Evolutionary conservation across 345 rosid genomes (phyloP).

Genomic region (Ailanthus altissimus): DNA sequence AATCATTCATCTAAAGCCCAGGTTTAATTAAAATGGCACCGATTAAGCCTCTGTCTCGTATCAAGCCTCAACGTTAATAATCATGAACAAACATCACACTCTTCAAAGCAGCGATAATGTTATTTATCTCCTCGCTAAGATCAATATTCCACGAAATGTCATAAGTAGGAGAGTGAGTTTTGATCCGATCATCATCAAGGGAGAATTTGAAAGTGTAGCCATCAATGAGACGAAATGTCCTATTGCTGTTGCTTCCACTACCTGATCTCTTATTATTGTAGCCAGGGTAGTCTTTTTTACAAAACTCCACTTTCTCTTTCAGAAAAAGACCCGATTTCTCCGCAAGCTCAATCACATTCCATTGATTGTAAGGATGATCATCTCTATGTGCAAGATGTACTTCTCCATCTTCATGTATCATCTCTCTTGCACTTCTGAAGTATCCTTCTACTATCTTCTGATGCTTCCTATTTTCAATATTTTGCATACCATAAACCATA

Average conservation of each 20-base stretch:
- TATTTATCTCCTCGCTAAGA: no score
- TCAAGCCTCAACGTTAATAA: no score
- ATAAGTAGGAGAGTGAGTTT: no score
- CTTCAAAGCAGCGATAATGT: no score
- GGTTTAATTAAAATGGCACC: no score
- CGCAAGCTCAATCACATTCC: slow-evolving; percentile 4
- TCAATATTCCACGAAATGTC: no score
- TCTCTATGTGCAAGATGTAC: slow-evolving; percentile 11
- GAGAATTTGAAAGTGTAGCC: neutral
- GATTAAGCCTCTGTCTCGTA: no score
- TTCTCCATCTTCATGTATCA: neutral
- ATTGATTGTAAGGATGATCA: neutral
- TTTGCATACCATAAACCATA: no score
- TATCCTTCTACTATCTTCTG: neutral
- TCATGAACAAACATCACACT: no score
- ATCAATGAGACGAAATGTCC: neutral
- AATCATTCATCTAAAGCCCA: no score
- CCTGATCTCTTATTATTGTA: slow-evolving; percentile 8
- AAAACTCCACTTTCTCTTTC: slow-evolving; percentile 2
- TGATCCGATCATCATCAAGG: no score
- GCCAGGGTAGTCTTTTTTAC: neutral
- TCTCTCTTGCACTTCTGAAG: slow-evolving; percentile 9
- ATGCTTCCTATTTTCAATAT: neutral
- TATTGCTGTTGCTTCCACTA: slow-evolving; percentile 8
- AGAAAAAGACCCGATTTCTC: neutral